Evolutionary conservation across 2,329 filamentous ascomycete genomes (phyloP), one percentile per base, ranked within the genome.

Genomic region (Alternaria sp.): DNA sequence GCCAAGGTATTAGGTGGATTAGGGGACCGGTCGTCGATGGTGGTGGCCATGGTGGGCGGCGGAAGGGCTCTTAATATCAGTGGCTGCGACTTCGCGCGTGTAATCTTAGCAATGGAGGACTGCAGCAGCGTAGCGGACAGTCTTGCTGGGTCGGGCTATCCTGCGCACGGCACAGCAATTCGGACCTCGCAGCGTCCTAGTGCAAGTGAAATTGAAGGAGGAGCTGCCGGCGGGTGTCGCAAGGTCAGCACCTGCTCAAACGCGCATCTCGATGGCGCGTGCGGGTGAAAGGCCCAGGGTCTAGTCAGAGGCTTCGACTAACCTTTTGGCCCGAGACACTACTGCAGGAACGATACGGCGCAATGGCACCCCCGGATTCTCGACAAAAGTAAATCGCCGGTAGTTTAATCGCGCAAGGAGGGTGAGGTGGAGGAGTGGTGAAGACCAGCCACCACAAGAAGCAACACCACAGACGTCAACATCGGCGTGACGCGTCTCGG

Each of bases 31-130:
- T 64, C 64, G 39, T 71, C 66, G 16, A 65, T 66, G 41, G 72
- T 62, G 59, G 47, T 71, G 54, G 70, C 67, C 71, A 75, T 76
- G 63, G 62, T 68, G 64, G 64, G 64, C 61, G 68, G 62, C 61
- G 54, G 59, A 66, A 54, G 52, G 62, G 63, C 54, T 68, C 71
- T 72, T 72, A 69, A 65, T 68, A 66, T 68, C 66, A 64, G 54
- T 47, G 56, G 51, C 44, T 39, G 55, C 30, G 46, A 44, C 51
- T 59, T 59, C 62, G 64, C 63, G 69, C 58, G 65, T 61, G 63
- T 63, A 73, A 73, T 71, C 57, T 74, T 61, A 66, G 56, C 61
- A 64, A 64, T 62, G 63, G 61, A 66, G 63, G 66, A 70, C 64
- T 51, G 51, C 54, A 61, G 62, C 61, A 54, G 69, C 55, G 59